phyloP scores from a whole-genome alignment of 306 rosid genomes.

The Leucaena leucocephala region DNA sequence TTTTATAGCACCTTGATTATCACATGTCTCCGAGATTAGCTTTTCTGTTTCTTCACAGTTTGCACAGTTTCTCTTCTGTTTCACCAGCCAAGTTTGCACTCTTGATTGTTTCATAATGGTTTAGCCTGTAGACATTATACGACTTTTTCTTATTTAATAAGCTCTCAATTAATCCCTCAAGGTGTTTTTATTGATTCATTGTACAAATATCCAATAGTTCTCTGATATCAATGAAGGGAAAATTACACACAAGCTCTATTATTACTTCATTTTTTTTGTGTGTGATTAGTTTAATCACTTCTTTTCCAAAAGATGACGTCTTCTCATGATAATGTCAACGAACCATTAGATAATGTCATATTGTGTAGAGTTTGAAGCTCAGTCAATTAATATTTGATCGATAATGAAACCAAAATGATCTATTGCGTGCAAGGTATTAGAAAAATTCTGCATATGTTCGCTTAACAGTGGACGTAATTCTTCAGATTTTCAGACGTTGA shows the following conservation, averaged over 20 bases:
- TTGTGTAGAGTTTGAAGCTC: background rate
- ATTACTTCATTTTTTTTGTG: no score
- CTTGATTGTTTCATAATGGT: background rate
- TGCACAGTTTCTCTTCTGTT: background rate
- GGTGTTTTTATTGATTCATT: conserved; percentile 1
- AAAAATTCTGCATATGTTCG: background rate
- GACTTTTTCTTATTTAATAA: background rate
- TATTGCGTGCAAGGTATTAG: background rate
- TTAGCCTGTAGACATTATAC: background rate
- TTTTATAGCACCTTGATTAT: background rate
- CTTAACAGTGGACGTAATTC: background rate
- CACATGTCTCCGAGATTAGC: background rate
- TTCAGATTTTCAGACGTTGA: background rate
- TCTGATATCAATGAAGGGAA: background rate
- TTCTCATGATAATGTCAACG: background rate
- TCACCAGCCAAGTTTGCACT: background rate
- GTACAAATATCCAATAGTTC: background rate
- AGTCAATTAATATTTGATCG: background rate
- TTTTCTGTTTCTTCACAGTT: background rate
- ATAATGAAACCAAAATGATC: background rate
- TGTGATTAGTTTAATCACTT: background rate
- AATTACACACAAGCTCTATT: background rate
- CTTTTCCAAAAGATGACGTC: background rate
- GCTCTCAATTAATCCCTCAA: background rate
- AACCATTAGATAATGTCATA: background rate